Base-by-base conservation (phyloP, 768 basidiomycete species). In the Sporobolomyces roseus region DNA sequence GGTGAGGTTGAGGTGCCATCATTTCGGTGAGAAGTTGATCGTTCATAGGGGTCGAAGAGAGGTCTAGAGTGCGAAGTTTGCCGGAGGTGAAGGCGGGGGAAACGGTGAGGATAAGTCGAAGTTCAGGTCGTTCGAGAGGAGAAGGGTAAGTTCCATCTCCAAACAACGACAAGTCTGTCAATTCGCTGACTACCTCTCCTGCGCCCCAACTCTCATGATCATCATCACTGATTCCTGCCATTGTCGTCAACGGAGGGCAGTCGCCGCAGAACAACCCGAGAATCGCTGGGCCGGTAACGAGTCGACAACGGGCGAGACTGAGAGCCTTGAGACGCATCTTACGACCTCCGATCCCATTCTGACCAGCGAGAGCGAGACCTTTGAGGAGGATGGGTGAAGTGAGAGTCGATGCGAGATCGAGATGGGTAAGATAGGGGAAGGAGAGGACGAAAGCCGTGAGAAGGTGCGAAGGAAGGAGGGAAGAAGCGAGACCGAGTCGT, bases 321-420 rank as follows among this genome's bases (percentile, higher is more conserved):
- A 99, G 84, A 0, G 90, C 88, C 66, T 83, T 83, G 46, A 99
- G 83, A 32, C 83, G 85, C 68, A 91, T 79, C 33, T 87, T 86
- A 9, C 80, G 72, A 6, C 65, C 68, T n/a, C 72, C 68, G 33
- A 59, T 55, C 0, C 65, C 67, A 32, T 62, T 52, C 30, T 72
- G 70, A 4, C 88, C 88, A 32, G 82, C 79, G 46, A 78, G 65
- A 1, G 85, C 85, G 19, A 97, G 82, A 0, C 83, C 79, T 33
- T 82, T 79, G 13, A 98, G 85, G 13, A 96, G 84, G 36, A 91
- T 86, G 4, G 89, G 85, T 1, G 85, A 85, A 41, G 84, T 83
- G 9, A 89, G 87, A n/a, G 92, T 97, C 62, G 88, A 88, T 4
- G 92, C 93, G 32, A 96, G 84, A 77, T 96, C 91, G 75, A 96